Base-by-base conservation (phyloP, 2,329 filamentous ascomycete species). In the Chaetomiaceae sp. region DNA sequence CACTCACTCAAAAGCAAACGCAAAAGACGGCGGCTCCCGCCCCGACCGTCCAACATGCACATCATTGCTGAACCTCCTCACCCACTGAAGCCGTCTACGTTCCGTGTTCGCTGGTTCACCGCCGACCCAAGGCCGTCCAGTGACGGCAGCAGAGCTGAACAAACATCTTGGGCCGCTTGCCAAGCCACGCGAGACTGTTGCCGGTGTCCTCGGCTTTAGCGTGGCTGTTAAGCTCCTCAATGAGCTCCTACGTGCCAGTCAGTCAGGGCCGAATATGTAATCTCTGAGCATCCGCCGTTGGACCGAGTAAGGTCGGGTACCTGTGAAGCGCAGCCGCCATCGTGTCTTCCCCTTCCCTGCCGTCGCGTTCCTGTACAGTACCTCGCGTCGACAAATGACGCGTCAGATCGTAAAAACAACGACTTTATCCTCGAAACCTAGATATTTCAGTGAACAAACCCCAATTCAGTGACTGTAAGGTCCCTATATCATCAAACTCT, bases 1-100 rank as follows among this genome's bases (percentile, higher is more conserved):
- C 27, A 66, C 70, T 60, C 59, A 72, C 70, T 74, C 72, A 59
- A 70, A 70, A 1, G 70, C 71, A 62, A 75, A 75, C 0, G 70
- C 72, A 59, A 74, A 73, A 0, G 65, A 54, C 5, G 69, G 66
- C 6, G 65, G 57, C 27, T 56, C 38, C 14, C 54, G 39, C 48
- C 50, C n/a, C 37, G 53, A 37, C 43, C 49, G 34, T 22, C 14
- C 22, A 11, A 29, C 17, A 12, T 20, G 22, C 6, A 42, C 40
- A 29, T 51, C 36, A 14, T 25, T 48, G 34, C 46, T 51, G 37
- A 56, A 56, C 9, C 42, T 37, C 15, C 53, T 56, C 15, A 34
- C 3, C n/a, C 33, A 34, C 7, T 9, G 19, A 25, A 23, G 7
- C 11, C 15, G 37, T 4, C 17, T 29, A 6, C 12, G 6, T 7